Base-by-base conservation (phyloP, 257 asterid species). In the Nicotiana tomentosiformis region DNA sequence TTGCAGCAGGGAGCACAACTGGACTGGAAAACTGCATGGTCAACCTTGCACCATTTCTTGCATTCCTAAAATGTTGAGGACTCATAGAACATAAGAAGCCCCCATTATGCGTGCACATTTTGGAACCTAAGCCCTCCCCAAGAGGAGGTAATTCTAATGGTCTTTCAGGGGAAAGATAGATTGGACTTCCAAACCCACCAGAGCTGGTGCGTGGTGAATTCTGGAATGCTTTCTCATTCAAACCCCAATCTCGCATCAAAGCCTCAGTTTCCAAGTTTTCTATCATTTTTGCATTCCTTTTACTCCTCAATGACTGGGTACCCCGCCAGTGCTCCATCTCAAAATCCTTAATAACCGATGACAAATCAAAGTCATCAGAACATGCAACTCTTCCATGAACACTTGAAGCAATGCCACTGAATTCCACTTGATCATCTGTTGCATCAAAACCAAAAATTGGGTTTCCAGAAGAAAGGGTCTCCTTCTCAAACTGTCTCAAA, bases 181-280 rank as follows among this genome's bases (percentile, higher is more conserved):
- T 89, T 6, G 98, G 98, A 85, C 99, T 96, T 77, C 99, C 98
- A 88, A 96, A 96, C 82, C 95, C 98, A 83, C 95, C 95, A 39
- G 94, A 86, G 83, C 78, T 76, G 82, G 67, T 82, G 56, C 62
- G 80, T 61, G 94, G 91, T 76, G 93, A 89, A 88, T 83, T 57
- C 86, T 88, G 97, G 89, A 94, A 93, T 64, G 91, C 83, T 83
- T 82, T 87, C 82, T 94, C 97, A 58, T 84, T 84, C 77, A 94
- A 85, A 87, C 97, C 98, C 98, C 97, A 90, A 83, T 90, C 89
- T 11, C 84, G 87, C 98, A 96, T 90, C 81, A 94, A 84, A 74
- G 92, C 86, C 87, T 91, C 93, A 2, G 97, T 93, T 93, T 94
- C 99, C 90, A 93, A 83, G 85, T 85, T 90, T 82, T 94, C 99